These are phyloP conservation scores for Ceratobasidium sp. DNA, from an alignment of 1,284 basidiomycete genomes.

Conservation along the genomic window DNA sequence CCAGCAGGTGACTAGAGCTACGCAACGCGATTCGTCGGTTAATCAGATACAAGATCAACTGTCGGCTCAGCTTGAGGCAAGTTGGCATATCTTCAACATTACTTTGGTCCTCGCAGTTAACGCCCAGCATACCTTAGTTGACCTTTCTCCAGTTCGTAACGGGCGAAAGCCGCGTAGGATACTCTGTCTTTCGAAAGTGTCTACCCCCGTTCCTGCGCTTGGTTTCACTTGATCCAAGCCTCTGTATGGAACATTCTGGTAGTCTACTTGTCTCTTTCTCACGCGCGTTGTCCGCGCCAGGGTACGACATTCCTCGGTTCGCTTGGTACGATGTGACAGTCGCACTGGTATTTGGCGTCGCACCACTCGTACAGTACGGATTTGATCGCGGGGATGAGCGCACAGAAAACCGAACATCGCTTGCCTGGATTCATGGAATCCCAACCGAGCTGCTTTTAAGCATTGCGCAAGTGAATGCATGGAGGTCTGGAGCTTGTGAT, in stretches of 20 bases:
- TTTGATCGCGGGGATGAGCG: not conserved
- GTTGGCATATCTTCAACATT: not conserved
- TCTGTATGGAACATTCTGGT: not conserved
- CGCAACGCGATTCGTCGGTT: not conserved
- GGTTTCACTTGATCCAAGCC: not conserved
- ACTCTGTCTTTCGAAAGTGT: not conserved
- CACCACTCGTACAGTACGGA: slow-evolving; percentile 1
- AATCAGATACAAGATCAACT: not conserved
- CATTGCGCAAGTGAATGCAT: not conserved
- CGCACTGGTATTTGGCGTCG: not conserved
- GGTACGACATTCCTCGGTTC: slow-evolving; percentile 4
- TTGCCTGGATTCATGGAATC: not conserved
- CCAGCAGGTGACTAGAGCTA: not conserved
- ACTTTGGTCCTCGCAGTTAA: not conserved
- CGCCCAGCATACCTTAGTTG: not conserved
- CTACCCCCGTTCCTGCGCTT: not conserved
- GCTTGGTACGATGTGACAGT: not conserved
- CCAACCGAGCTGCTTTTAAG: not conserved
- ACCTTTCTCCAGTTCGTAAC: not conserved
- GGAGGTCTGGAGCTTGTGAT: not conserved
- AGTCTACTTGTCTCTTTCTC: not conserved
- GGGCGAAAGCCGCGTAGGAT: not conserved
- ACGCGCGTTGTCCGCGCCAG: not conserved
- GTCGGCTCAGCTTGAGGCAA: not conserved
- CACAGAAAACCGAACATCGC: not conserved